Percentiles rank a stretch among this genome's conserved stretches.
Evolutionary conservation across 2,329 filamentous ascomycete species (phyloP).

Genomic region (Nothophaeocryptopus gaeumannii): DNA sequence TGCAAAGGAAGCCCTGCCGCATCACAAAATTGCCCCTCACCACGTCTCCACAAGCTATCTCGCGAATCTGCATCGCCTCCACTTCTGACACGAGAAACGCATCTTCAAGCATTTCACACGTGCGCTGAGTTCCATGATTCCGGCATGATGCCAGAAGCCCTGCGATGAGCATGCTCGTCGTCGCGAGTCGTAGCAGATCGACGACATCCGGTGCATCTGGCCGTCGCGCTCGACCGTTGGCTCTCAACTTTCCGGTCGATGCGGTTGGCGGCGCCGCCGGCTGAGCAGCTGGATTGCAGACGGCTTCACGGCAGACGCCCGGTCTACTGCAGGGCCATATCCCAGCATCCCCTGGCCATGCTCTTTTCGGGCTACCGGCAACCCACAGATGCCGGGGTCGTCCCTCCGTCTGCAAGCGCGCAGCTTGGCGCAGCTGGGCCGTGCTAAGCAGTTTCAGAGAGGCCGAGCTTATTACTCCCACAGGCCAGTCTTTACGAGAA

Average conservation of each 20-base stretch:
- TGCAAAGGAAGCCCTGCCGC: background rate
- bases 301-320: constrained; percentile 3
- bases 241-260: constrained; percentile 2
- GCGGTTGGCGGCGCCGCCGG: constrained; percentile 1
- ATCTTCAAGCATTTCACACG: background rate
- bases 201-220: too few relatives aligned
- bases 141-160: background rate
- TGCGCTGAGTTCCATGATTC: background rate
- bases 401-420: constrained; percentile 5
- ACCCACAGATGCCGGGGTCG: background rate
- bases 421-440: background rate
- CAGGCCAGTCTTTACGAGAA: too few relatives aligned
- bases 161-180: too few relatives aligned
- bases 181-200: too few relatives aligned
- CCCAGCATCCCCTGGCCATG: background rate
- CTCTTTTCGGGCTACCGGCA: constrained; percentile 1
- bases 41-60: constrained; percentile 4
- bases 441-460: constrained; percentile 11
- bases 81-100: too few relatives aligned
- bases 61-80: background rate
- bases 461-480: constrained; percentile 7
- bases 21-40: constrained; percentile 3
- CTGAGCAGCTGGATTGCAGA: background rate
- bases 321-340: background rate
- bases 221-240: background rate